A percentile compares a stretch with the other conserved stretches of the same genome.
These are phyloP conservation scores for Podospora fimiseda DNA, from an alignment of 495 filamentous ascomycete species.

Conservation along the genomic window DNA sequence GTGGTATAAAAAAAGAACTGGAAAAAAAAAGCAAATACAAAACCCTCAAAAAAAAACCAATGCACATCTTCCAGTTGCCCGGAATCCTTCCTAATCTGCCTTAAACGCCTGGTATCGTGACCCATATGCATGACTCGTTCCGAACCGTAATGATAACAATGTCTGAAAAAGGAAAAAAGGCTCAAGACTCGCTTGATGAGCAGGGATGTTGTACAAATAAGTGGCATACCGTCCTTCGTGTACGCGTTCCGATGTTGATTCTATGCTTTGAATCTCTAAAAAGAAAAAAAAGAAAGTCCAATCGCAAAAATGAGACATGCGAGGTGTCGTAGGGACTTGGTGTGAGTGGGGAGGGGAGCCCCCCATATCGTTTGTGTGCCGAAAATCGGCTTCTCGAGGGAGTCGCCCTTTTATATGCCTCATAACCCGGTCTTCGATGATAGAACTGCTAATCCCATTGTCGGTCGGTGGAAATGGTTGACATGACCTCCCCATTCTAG, in stretches of 20 bases:
- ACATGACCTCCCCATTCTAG: neutral
- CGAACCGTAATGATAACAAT: constrained; percentile 4
- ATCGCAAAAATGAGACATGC: neutral
- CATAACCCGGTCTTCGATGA: constrained; percentile 25
- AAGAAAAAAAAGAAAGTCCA: neutral
- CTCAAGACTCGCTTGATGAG: neutral
- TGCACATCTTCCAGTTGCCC: constrained; percentile 20
- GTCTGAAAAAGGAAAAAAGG: constrained; percentile 7
- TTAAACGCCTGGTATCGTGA: constrained; percentile 30
- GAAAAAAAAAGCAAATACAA: neutral
- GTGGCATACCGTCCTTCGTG: constrained; percentile 11
- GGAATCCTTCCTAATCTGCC: constrained; percentile 14
- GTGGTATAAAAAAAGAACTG: too few species aligned
- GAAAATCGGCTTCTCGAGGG: neutral
- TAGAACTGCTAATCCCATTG: constrained; percentile 19
- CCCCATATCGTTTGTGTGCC: too few species aligned
- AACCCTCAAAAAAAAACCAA: constrained; percentile 5
- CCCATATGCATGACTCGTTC: constrained; percentile 22
- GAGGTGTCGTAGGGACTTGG: too few species aligned
- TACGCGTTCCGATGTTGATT: constrained; percentile 17
- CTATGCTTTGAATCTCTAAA: constrained; percentile 19
- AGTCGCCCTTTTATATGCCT: neutral
- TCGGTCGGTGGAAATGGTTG: neutral
- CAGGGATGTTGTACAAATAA: constrained; percentile 16
- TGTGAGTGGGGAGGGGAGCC: too few species aligned